Base-by-base conservation (phyloP, 2,329 filamentous ascomycete genomes). In the Fusarium lateritium region DNA sequence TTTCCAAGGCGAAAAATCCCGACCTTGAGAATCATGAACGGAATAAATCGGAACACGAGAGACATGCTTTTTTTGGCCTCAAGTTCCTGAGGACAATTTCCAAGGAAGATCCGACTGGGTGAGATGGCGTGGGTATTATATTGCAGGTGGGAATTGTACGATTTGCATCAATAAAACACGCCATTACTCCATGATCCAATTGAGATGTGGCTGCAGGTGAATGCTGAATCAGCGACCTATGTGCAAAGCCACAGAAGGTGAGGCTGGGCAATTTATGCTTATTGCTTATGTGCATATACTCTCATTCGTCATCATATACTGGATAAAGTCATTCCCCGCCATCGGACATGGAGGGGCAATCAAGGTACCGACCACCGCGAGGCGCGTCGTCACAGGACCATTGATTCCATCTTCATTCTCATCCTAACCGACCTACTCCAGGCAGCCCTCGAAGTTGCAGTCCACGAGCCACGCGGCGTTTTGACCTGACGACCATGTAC, bases 331-430 rank as follows among this genome's bases (percentile, higher is more conserved):
- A 70, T 70, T 50, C 69, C 69, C 65, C 69, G 54, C 69, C 65
- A 70, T 64, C 51, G 56, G 56, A 43, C 34, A 70, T 71, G 68
- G 69, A 69, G 69, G 69, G 69, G 68, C 69, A 71, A 71, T 65
- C 66, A 69, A 69, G 66, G 65, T 69, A 69, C 66, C 34, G 33
- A 40, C 22, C 28, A 44, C 44, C 43, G 54, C 47, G 22, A 55
- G 49, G 28, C 53, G 66, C 68, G 68, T 69, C 56, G 68, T 71
- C 67, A 71, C 57, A 68, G 56, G 65, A 71, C 54, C 62, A 51
- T 56, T 47, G 42, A 65, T 58, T 71, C 61, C 57, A 66, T 67
- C 66, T 55, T n/a, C 42, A 56, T n/a, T 33, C 28, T 28, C 46
- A 34, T 28, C 28, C 28, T 2, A 31, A 31, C 3, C 10, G 11